Percentiles rank a stretch among this genome's conserved stretches.
phyloP scores from a whole-genome alignment of 257 asterid species.

The Jasminum sambac region DNA sequence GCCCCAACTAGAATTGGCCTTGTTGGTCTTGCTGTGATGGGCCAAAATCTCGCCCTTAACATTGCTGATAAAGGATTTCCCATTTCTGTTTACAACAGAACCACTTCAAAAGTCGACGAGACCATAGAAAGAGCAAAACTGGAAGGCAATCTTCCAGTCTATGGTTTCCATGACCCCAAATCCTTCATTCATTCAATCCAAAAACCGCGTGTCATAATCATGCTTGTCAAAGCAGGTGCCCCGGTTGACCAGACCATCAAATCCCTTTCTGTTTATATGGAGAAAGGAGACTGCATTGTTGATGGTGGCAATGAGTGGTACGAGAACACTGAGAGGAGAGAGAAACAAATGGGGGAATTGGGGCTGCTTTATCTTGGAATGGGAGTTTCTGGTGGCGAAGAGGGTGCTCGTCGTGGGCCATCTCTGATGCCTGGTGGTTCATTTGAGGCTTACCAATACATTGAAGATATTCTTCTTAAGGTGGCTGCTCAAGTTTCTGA shows the following conservation, averaged over 20 bases:
- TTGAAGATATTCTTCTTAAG: constrained; percentile 65
- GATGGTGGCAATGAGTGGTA: constrained; percentile 85
- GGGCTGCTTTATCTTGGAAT: constrained; percentile 69
- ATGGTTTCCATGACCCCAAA: constrained; percentile 62
- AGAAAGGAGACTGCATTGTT: constrained; percentile 70
- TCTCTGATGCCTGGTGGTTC: constrained; percentile 83
- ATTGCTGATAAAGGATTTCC: constrained; percentile 68
- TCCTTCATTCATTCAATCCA: constrained; percentile 66
- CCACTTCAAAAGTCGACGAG: constrained; percentile 76
- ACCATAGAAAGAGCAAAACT: constrained; percentile 60
- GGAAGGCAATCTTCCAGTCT: constrained; percentile 65
- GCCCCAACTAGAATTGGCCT: constrained; percentile 68
- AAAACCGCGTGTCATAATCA: constrained; percentile 67
- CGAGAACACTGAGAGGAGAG: constrained; percentile 78
- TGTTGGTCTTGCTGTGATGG: constrained; percentile 82
- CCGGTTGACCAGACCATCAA: constrained; percentile 71
- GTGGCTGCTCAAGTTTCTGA: constrained; percentile 75
- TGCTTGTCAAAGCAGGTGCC: constrained; percentile 72
- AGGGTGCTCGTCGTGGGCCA: constrained; percentile 74
- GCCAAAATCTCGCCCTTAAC: constrained; percentile 74
- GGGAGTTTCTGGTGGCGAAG: constrained; percentile 89
- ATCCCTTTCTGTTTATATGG: constrained; percentile 62
- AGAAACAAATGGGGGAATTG: constrained; percentile 46
- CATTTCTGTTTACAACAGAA: constrained; percentile 69
- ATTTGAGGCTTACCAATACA: constrained; percentile 55